Evolutionary conservation across 371 early-diverging fungal species (phyloP).

Genomic region (Rhizopus arrhizus): DNA sequence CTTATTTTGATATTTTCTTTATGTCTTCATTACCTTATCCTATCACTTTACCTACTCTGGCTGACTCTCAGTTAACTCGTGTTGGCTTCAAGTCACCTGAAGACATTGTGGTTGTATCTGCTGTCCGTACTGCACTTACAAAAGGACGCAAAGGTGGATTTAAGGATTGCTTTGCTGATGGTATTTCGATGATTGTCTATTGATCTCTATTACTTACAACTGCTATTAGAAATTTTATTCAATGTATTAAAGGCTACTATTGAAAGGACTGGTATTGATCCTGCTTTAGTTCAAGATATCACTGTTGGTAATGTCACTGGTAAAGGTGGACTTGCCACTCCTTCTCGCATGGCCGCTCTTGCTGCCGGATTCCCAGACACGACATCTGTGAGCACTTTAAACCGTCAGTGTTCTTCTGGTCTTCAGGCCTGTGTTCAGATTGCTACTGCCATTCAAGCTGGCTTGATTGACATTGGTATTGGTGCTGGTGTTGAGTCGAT

Average conservation of each 20-base stretch:
- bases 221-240: conserved; percentile 70
- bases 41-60: conserved; percentile 28
- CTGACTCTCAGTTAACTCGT: conserved; percentile 29
- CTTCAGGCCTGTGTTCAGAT: conserved; percentile 93
- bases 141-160: conserved; percentile 94
- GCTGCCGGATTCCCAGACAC: conserved; percentile 93
- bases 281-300: conserved; percentile 90
- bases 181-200: conserved; percentile 4
- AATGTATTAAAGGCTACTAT: conserved; percentile 82
- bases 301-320: conserved; percentile 94
- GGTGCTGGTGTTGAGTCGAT: conserved; percentile 98
- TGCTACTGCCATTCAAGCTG: conserved; percentile 88
- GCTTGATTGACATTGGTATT: conserved; percentile 94
- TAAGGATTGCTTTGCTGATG: conserved; percentile 86
- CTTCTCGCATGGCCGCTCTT: conserved; percentile 88
- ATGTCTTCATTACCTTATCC: conserved; percentile 32
- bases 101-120: conserved; percentile 86
- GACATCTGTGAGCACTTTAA: conserved; percentile 86
- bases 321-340: conserved; percentile 91
- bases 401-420: conserved; percentile 98
- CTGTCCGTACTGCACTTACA: conserved; percentile 90
- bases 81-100: conserved; percentile 79
- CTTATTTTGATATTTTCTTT: too few species aligned
- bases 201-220: neutral
- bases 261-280: conserved; percentile 84